A percentile compares a stretch with the other conserved stretches of the same genome.
Conservation (phyloP, 2,329 filamentous ascomycete genomes). For the Fusarium poae region DNA sequence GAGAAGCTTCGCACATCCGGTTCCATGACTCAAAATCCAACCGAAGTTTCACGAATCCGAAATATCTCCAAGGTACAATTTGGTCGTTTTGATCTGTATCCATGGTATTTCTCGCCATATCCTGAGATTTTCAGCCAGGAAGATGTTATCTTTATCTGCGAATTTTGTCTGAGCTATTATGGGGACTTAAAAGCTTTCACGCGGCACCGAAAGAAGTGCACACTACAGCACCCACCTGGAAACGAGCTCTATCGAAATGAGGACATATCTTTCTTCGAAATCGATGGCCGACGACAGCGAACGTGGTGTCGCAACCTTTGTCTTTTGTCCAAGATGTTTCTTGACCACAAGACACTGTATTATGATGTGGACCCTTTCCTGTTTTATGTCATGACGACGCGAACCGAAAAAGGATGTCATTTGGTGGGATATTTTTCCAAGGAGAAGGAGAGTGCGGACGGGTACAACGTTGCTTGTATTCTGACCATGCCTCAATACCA, state of each 20-base stretch:
- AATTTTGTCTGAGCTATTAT: slow-evolving; percentile 95
- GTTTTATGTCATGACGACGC: slow-evolving; percentile 97
- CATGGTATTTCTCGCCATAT: slow-evolving; percentile 99
- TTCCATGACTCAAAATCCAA: slow-evolving; percentile 98
- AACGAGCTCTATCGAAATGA: slow-evolving; percentile 99
- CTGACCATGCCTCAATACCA: slow-evolving; percentile 96
- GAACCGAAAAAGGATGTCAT: slow-evolving; percentile 90
- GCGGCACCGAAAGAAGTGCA: slow-evolving; percentile 90
- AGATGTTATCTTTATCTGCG: slow-evolving; percentile 95
- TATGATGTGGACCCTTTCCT: slow-evolving; percentile 99
- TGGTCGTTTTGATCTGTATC: slow-evolving; percentile 90
- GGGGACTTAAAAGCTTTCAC: slow-evolving; percentile 84
- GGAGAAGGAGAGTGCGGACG: slow-evolving; percentile 96
- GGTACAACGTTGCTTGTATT: slow-evolving; percentile 98
- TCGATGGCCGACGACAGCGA: slow-evolving; percentile 91
- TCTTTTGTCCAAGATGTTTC: slow-evolving; percentile 92
- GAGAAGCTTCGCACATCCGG: slow-evolving; percentile 94
- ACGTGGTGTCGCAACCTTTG: slow-evolving; percentile 98
- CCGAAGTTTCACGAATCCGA: slow-evolving; percentile 94
- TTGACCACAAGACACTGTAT: slow-evolving; percentile 98
- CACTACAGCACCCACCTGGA: slow-evolving; percentile 89
- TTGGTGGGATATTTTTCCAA: slow-evolving; percentile 99
- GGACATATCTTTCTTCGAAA: slow-evolving; percentile 95
- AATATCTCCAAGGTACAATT: slow-evolving; percentile 97
- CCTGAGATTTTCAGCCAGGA: slow-evolving; percentile 88